Base-by-base conservation (phyloP, 495 filamentous ascomycete genomes). In the Thermothielavioides terrestris region DNA sequence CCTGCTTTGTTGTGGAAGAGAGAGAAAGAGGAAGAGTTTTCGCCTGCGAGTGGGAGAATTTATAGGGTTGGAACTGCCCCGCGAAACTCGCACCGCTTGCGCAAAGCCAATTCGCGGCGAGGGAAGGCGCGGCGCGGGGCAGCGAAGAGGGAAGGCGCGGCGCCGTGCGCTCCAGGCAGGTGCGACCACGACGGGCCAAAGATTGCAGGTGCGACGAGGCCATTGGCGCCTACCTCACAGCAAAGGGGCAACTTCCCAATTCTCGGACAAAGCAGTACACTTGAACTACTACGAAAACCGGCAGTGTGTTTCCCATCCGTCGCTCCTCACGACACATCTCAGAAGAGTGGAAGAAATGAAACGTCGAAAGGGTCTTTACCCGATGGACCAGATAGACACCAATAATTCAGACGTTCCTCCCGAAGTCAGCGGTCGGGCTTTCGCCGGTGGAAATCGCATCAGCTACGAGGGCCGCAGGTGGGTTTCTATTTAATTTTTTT, bases 341-440 rank as follows among this genome's bases (percentile, higher is more conserved):
- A 21, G 15, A 28, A 42, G 26, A n/a, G 8, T 5, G 4, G 22
- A 27, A 38, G 23, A 51, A 43, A 6, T 17, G 4, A 38, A 37
- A 9, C 12, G 40, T 51, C 40, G 14, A 38, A 42, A 38, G 17
- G 22, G 32, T 23, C 31, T 36, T 51, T 51, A 51, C 48, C 48
- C 15, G 23, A 28, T 27, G 21, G 48, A 38, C 48, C 17, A 37
- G 41, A 14, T 43, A 26, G 48, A 51, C 40, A 38, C 4, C 30
- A n/a, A 14, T 12, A 12, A 15, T 9, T 51, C 17, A 30, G 18
- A 20, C 11, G 15, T 7, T 27, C 48, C 40, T 51, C 48, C 32
- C 23, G 6, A 14, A 10, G 5, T 42, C 27, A 40, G 38, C 38
- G 3, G 35, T 35, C 14, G 38, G 10, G 38, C 20, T 7, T 27